These are phyloP conservation scores for Hirsutella minnesotensis DNA, from an alignment of 2,329 filamentous ascomycete genomes.

Conservation along the genomic window DNA sequence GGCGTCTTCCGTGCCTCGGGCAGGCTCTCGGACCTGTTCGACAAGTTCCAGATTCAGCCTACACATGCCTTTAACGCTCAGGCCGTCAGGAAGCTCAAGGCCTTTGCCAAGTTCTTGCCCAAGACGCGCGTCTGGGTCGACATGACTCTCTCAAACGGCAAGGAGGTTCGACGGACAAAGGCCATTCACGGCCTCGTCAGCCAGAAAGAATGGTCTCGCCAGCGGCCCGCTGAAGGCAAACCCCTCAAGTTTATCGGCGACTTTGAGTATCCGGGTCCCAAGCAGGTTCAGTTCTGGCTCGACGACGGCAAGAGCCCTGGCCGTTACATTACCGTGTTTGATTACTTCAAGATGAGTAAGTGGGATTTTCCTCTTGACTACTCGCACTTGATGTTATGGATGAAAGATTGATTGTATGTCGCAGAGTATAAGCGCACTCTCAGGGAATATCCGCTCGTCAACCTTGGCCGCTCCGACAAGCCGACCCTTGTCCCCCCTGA, in stretches of 20 bases:
- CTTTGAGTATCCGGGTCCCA: conserved; percentile 20
- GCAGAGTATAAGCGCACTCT: conserved; percentile 23
- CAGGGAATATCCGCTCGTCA: conserved; percentile 46
- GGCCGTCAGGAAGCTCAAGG: conserved; percentile 10
- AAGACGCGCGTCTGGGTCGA: conserved; percentile 24
- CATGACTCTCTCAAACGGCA: conserved; percentile 18
- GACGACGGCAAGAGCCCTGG: conserved; percentile 11
- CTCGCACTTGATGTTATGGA: background rate
- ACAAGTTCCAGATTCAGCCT: conserved; percentile 9
- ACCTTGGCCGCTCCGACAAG: conserved; percentile 45
- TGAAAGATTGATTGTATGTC: background rate
- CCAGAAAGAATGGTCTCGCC: conserved; percentile 9
- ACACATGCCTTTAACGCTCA: background rate
- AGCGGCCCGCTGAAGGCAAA: conserved; percentile 7
- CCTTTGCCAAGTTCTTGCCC: conserved; percentile 23
- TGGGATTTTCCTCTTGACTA: background rate
- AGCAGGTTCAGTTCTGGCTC: conserved; percentile 19
- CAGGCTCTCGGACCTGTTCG: conserved; percentile 21
- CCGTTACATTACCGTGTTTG: conserved; percentile 24
- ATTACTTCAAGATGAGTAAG: conserved; percentile 34
- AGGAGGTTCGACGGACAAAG: conserved; percentile 17
- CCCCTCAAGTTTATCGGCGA: conserved; percentile 11
- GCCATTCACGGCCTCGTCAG: conserved; percentile 17
- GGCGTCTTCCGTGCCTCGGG: conserved; percentile 36
- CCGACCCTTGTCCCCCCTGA: conserved; percentile 58